These are phyloP conservation scores for Nakaseomyces nivariensis DNA, from an alignment of 1,139 yeast species.

Conservation along the genomic window DNA sequence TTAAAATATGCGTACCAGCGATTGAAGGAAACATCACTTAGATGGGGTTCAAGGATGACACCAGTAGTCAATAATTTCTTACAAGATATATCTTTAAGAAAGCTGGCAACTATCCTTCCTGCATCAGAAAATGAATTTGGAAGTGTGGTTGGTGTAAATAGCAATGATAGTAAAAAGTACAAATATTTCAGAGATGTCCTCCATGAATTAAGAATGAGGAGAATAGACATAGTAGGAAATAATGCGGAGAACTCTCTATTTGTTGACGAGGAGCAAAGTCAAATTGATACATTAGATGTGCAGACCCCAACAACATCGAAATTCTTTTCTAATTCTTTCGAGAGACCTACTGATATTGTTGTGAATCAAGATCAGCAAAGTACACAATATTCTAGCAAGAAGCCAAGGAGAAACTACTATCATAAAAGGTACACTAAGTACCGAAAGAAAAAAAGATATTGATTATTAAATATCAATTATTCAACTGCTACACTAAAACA, in stretches of 20 bases:
- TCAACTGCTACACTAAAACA: too few relatives aligned
- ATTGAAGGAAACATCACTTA: slow-evolving; percentile 38
- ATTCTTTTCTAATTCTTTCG: slow-evolving; percentile 12
- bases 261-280: background rate
- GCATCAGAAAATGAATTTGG: slow-evolving; percentile 43
- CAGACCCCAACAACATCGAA: slow-evolving; percentile 10
- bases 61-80: slow-evolving; percentile 34
- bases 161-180: slow-evolving; percentile 38
- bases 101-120: slow-evolving; percentile 49
- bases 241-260: slow-evolving; percentile 1
- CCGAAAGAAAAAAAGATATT: background rate
- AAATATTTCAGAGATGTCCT: slow-evolving; percentile 39
- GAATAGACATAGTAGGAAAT: slow-evolving; percentile 7
- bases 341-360: background rate
- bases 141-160: slow-evolving; percentile 34
- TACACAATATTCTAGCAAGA: background rate
- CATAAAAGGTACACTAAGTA: background rate
- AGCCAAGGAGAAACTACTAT: background rate
- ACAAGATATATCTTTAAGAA: slow-evolving; percentile 41
- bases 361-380: background rate
- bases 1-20: slow-evolving; percentile 29
- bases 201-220: slow-evolving; percentile 32
- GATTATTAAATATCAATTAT: too few relatives aligned
- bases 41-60: slow-evolving; percentile 35
- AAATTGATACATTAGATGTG: slow-evolving; percentile 1